phyloP scores from a whole-genome alignment of 169 alveolate species.

The Cryptosporidium sp. region DNA sequence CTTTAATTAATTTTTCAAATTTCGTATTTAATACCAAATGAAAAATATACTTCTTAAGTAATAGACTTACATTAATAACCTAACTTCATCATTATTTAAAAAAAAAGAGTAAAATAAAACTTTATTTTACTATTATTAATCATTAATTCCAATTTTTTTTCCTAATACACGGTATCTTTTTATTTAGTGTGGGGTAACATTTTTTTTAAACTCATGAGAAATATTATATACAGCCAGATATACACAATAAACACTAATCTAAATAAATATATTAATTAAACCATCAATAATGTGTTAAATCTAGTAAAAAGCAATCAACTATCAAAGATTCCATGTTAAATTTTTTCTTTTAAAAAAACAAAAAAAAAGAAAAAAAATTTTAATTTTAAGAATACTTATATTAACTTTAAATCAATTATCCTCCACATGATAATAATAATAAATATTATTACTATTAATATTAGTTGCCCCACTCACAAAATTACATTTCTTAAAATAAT shows the following conservation, averaged over 20 bases:
- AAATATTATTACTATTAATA: no score
- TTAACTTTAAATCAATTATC: no score
- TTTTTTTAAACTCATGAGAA: background rate
- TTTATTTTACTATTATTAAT: background rate
- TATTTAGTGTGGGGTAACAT: constrained; percentile 7
- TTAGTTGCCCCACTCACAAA: background rate
- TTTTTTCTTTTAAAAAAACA: no score
- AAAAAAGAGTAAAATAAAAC: background rate
- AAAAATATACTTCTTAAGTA: background rate
- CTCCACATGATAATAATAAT: no score
- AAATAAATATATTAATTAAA: no score
- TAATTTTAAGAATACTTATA: no score
- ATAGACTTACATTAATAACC: background rate
- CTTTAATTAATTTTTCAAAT: no score
- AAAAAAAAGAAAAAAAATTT: no score
- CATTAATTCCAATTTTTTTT: background rate
- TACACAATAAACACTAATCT: no score
- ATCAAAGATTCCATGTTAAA: background rate
- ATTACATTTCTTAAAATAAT: no score
- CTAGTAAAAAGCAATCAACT: background rate
- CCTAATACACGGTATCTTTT: background rate
- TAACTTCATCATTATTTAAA: background rate
- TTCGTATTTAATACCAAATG: no score
- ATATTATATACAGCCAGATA: no score
- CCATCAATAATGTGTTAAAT: background rate